Evolutionary conservation across 1,284 basidiomycete genomes (phyloP).

Genomic region (Cutaneotrichosporon spelunceum): DNA sequence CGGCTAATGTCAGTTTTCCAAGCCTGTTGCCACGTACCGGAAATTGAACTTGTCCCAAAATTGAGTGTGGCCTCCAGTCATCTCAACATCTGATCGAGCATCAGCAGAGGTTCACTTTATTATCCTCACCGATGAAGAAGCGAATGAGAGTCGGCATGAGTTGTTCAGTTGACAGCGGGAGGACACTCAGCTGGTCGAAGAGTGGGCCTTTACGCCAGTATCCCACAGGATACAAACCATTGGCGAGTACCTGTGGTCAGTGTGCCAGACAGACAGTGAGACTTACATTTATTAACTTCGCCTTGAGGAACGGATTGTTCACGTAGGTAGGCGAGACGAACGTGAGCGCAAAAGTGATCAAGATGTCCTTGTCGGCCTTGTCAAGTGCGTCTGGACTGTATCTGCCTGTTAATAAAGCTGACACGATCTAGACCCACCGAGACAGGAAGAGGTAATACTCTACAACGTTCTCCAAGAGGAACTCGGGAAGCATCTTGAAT

Average conservation of each 20-base stretch:
- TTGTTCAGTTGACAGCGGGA: constrained; percentile 79
- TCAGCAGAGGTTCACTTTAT: constrained; percentile 8
- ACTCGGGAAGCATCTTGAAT: constrained; percentile 91
- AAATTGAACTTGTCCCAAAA: constrained; percentile 63
- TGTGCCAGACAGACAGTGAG: not conserved
- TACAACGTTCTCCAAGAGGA: constrained; percentile 88
- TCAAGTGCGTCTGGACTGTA: constrained; percentile 76
- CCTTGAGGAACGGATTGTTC: constrained; percentile 97
- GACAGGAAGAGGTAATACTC: constrained; percentile 83
- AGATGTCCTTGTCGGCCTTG: constrained; percentile 74
- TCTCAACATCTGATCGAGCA: constrained; percentile 76
- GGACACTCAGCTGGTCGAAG: constrained; percentile 75
- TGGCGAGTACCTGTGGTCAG: constrained; percentile 67
- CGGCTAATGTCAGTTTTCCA: constrained; percentile 56
- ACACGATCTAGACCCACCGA: constrained; percentile 57
- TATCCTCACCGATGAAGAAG: constrained; percentile 81
- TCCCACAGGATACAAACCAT: constrained; percentile 73
- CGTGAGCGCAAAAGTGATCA: constrained; percentile 85
- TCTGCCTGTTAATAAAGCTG: constrained; percentile 50
- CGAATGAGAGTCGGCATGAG: constrained; percentile 89
- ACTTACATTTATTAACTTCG: constrained; percentile 89
- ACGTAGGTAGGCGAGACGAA: constrained; percentile 96
- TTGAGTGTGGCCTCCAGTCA: constrained; percentile 93
- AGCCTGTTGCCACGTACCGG: constrained; percentile 14
- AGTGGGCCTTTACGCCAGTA: constrained; percentile 74